Conservation (phyloP, 768 basidiomycete genomes). For the Dentipellis sp. region DNA sequence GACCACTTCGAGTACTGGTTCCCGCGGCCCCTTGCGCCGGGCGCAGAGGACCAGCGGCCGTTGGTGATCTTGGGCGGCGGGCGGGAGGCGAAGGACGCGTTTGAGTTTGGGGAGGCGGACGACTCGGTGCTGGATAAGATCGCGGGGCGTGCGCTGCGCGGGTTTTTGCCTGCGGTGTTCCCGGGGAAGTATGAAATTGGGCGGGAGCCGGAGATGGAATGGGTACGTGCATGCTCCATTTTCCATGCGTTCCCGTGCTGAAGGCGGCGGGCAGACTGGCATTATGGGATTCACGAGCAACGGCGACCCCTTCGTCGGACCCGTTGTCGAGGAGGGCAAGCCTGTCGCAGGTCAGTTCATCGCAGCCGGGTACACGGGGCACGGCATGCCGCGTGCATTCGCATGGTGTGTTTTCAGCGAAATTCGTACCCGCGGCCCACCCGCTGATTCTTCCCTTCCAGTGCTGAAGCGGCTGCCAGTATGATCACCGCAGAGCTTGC, state of each 20-base stretch:
- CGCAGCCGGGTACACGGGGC: slow-evolving; percentile 64
- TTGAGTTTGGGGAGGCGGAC: slow-evolving; percentile 46
- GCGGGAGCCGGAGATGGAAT: slow-evolving; percentile 66
- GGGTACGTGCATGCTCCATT: slow-evolving; percentile 38
- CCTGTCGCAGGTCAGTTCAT: slow-evolving; percentile 55
- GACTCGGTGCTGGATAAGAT: slow-evolving; percentile 43
- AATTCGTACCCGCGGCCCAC: neutral
- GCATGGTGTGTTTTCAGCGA: slow-evolving; percentile 42
- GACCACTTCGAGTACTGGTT: slow-evolving; percentile 74
- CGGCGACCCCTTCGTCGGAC: slow-evolving; percentile 61
- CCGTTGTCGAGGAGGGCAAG: slow-evolving; percentile 2
- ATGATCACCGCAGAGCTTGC: slow-evolving; percentile 46
- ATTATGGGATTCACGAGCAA: slow-evolving; percentile 69
- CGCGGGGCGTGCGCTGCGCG: slow-evolving; percentile 42
- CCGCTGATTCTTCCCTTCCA: slow-evolving; percentile 16
- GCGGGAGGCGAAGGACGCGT: slow-evolving; percentile 35
- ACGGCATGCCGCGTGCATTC: slow-evolving; percentile 74
- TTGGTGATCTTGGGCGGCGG: slow-evolving; percentile 70
- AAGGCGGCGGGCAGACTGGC: slow-evolving; percentile 46
- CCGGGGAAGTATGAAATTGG: slow-evolving; percentile 40
- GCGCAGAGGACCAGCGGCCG: slow-evolving; percentile 29
- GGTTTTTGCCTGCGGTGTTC: slow-evolving; percentile 52
- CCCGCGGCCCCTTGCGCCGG: slow-evolving; percentile 40
- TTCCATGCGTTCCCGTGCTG: neutral
- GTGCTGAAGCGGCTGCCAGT: slow-evolving; percentile 51